phyloP scores from a whole-genome alignment of 108 stramenopile species.

The Bacterosira constricta region DNA sequence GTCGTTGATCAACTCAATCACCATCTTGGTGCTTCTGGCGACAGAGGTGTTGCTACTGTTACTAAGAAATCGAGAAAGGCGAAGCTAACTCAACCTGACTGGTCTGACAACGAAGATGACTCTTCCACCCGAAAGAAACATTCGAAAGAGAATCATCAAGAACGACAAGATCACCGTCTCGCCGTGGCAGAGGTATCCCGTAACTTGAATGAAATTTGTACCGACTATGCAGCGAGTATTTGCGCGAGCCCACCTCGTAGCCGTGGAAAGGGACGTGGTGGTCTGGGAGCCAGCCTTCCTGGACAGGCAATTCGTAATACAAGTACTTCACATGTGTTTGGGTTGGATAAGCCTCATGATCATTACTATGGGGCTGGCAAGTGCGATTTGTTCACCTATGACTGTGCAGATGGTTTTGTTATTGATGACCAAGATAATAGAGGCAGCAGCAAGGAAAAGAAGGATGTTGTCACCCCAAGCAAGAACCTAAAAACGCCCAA shows the following conservation, averaged over 20 bases:
- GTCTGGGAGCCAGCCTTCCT: not conserved
- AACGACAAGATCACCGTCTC: conserved; percentile 18
- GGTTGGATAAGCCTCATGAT: conserved; percentile 38
- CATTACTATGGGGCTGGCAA: conserved; percentile 31
- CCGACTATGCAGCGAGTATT: conserved; percentile 9
- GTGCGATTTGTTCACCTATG: conserved; percentile 44
- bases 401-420: conserved; percentile 28
- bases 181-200: conserved; percentile 30
- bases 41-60: not conserved
- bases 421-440: conserved; percentile 12
- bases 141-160: conserved; percentile 14
- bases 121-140: conserved; percentile 4
- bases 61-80: not conserved
- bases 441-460: not conserved
- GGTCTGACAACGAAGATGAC: conserved; percentile 10
- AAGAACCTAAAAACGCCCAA: not conserved
- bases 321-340: conserved; percentile 11
- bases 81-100: not conserved
- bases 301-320: conserved; percentile 1
- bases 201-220: conserved; percentile 29
- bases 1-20: not conserved
- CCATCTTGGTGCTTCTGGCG: not conserved
- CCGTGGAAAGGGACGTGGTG: not conserved
- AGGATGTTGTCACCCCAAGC: not conserved
- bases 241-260: conserved; percentile 10